These are phyloP conservation scores for Candida schatavii DNA, from an alignment of 805 yeast species.

Conservation along the genomic window DNA sequence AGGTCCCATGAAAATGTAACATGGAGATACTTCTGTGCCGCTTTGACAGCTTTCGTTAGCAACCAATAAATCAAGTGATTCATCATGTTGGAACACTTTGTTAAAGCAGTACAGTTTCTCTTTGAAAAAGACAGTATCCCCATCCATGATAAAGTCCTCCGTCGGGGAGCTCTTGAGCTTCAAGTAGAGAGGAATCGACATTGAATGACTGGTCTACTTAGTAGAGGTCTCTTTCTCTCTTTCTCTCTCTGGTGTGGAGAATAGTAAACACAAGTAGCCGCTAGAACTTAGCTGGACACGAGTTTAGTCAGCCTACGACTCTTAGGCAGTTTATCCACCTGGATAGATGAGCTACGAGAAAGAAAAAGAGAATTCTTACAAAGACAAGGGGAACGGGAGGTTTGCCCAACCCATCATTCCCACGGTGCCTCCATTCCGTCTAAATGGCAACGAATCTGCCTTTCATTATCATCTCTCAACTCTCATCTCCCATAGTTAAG, in stretches of 20 bases:
- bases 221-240: not conserved
- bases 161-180: constrained; percentile 20
- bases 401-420: no score
- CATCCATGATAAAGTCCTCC: constrained; percentile 8
- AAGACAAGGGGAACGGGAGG: no score
- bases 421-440: no score
- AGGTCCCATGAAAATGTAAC: constrained; percentile 25
- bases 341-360: no score
- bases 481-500: not conserved
- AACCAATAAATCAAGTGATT: constrained; percentile 8
- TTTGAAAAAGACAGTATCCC: constrained; percentile 18
- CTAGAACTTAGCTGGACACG: no score
- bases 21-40: constrained; percentile 7
- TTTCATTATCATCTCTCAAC: not conserved
- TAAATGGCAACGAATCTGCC: no score
- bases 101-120: constrained; percentile 20
- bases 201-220: not conserved
- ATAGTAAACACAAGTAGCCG: no score
- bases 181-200: constrained; percentile 22
- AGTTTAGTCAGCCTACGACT: no score
- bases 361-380: no score
- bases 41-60: constrained; percentile 7
- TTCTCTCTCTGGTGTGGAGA: no score
- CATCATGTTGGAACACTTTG: constrained; percentile 13
- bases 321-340: no score